Conservation (phyloP, 2,329 filamentous ascomycete species). For the Xylariaceae sp. region DNA sequence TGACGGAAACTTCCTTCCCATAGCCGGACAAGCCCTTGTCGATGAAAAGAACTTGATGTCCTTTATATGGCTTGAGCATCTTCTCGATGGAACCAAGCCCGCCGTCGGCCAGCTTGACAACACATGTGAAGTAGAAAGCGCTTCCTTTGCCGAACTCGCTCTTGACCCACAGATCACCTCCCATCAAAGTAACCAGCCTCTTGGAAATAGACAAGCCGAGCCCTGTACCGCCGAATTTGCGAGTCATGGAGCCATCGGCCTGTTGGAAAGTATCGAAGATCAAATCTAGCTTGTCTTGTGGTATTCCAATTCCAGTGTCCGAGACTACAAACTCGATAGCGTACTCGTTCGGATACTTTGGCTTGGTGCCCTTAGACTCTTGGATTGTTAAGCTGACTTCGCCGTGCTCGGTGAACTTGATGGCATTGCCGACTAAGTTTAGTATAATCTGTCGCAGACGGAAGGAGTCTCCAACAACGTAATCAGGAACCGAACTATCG, state of each 20-base stretch:
- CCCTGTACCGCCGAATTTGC: slow-evolving; percentile 93
- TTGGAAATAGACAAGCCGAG: slow-evolving; percentile 93
- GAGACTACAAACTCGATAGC: slow-evolving; percentile 94
- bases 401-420: slow-evolving; percentile 97
- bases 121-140: slow-evolving; percentile 94
- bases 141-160: slow-evolving; percentile 89
- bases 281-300: slow-evolving; percentile 88
- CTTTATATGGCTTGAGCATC: slow-evolving; percentile 84
- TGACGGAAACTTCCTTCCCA: slow-evolving; percentile 69
- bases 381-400: slow-evolving; percentile 94
- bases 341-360: slow-evolving; percentile 71
- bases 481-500: slow-evolving; percentile 88
- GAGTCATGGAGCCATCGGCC: slow-evolving; percentile 92
- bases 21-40: slow-evolving; percentile 82
- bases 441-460: slow-evolving; percentile 93
- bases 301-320: slow-evolving; percentile 95
- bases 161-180: slow-evolving; percentile 92
- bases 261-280: slow-evolving; percentile 99
- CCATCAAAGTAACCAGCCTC: slow-evolving; percentile 91
- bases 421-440: slow-evolving; percentile 95
- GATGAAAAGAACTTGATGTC: slow-evolving; percentile 89
- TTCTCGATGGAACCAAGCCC: slow-evolving; percentile 75
- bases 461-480: slow-evolving; percentile 95
- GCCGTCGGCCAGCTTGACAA: slow-evolving; percentile 77
- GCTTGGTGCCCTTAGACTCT: slow-evolving; percentile 57